phyloP scores from a whole-genome alignment of 2,329 filamentous ascomycete genomes.

The Xylariaceae sp. region DNA sequence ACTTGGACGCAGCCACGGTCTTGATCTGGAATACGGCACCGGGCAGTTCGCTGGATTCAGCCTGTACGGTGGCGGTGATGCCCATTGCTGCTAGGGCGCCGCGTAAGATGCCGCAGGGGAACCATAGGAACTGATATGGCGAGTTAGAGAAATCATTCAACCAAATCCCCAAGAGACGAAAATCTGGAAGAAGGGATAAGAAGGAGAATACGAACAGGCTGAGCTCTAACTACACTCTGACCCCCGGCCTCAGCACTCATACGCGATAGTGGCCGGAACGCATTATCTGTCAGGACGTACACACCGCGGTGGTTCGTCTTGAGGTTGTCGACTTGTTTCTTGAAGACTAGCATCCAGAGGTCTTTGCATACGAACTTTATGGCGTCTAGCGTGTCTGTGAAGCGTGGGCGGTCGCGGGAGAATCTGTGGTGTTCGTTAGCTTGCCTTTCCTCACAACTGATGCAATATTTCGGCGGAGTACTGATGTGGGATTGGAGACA shows the following conservation, averaged over 20 bases:
- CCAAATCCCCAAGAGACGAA: not conserved
- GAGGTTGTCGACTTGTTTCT: slow-evolving; percentile 96
- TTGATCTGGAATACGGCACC: slow-evolving; percentile 95
- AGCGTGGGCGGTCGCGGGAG: slow-evolving; percentile 78
- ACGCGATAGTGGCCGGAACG: slow-evolving; percentile 81
- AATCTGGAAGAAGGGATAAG: slow-evolving; percentile 10
- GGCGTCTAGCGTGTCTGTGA: slow-evolving; percentile 87
- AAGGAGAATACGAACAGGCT: slow-evolving; percentile 61
- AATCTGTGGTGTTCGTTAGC: slow-evolving; percentile 51
- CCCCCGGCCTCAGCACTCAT: slow-evolving; percentile 83
- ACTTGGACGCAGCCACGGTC: slow-evolving; percentile 55
- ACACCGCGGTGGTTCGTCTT: slow-evolving; percentile 98
- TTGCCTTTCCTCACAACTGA: not conserved
- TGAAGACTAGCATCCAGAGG: slow-evolving; percentile 89
- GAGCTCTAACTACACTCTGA: slow-evolving; percentile 70
- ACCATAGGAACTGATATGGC: slow-evolving; percentile 75
- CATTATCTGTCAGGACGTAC: slow-evolving; percentile 91
- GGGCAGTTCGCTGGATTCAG: slow-evolving; percentile 83
- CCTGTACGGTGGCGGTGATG: slow-evolving; percentile 86
- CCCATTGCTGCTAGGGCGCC: slow-evolving; percentile 91
- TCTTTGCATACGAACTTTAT: slow-evolving; percentile 99
- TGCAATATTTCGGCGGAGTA: not conserved
- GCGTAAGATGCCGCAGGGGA: slow-evolving; percentile 88
- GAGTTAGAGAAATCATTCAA: not conserved
- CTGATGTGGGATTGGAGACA: not conserved